Base-by-base conservation (phyloP, 2,329 filamentous ascomycete genomes). In the Microcera coccophila region DNA sequence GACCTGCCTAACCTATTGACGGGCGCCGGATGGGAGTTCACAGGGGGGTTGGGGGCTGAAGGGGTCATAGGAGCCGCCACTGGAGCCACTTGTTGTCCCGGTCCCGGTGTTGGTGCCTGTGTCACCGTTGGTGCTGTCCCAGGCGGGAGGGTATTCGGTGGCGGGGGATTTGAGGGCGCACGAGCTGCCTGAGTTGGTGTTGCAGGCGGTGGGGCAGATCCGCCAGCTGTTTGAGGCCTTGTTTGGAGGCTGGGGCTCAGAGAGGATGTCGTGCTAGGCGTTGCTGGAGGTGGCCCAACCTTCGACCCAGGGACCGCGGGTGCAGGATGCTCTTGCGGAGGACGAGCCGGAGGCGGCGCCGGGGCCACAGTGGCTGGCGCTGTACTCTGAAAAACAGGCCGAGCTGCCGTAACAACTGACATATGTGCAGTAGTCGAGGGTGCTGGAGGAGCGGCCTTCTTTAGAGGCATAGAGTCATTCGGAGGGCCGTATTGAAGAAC, bases 401-500 rank as follows among this genome's bases (percentile, higher is more conserved):
- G 55, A 17, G 45, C 48, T 10, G 48, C 41, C 21, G 52, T 42
- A 36, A 46, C 26, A 36, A 49, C 44, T 47, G 58, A 40, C 36
- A 47, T 37, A 28, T 43, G 47, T 12, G 59, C 52, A 22, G 52
- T 51, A 16, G 45, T 44, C 17, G 62, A 38, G 16, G 57, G 49
- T 8, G 63, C 53, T 24, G 5, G 33, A 32, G 58, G 58, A 5
- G 69, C 66, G 11, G 65, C 63, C 14, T 66, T 63, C 11, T 73
- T 72, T 42, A 75, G 74, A 32, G 79, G 79, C 78, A 84, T 80
- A 21, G 70, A 62, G 29, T 79, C 80, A 45, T 79, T 79, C 2
- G 79, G 78, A 31, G 81, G 81, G 0, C 81, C 81, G 57, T 84
- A 85, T 55, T 84, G 81, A 42, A 84, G 67, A 28, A 84, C 73